A percentile compares a stretch with the other conserved stretches of the same genome.
Evolutionary conservation across 179 eudicot genomes (phyloP).

Genomic region (Monotropa hypopitys): DNA sequence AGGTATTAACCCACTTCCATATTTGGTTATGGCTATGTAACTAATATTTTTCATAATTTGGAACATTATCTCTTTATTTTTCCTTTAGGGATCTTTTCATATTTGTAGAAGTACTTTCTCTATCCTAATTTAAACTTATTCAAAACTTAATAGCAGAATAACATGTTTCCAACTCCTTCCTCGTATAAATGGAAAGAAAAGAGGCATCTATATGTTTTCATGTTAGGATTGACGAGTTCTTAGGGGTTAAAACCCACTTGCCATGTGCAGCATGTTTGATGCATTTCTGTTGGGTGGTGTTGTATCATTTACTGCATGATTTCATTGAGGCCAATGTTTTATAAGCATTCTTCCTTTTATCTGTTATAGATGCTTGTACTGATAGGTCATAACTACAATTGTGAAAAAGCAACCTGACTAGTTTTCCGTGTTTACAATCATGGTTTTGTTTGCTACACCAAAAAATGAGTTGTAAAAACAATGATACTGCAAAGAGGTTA

Average conservation of each 20-base stretch:
- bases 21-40: neutral
- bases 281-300: too few species aligned
- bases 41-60: neutral
- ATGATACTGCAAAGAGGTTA: too few species aligned
- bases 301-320: too few species aligned
- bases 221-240: neutral
- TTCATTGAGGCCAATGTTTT: too few species aligned
- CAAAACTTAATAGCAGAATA: neutral
- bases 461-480: too few species aligned
- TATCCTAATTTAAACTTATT: neutral
- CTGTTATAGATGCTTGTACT: too few species aligned
- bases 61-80: neutral
- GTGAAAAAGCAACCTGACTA: too few species aligned
- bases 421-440: too few species aligned
- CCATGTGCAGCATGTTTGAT: too few species aligned
- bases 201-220: neutral
- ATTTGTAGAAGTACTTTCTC: neutral
- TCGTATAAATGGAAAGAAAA: neutral
- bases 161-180: neutral
- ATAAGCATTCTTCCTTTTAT: too few species aligned
- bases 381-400: too few species aligned
- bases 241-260: neutral
- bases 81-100: neutral
- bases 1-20: constrained; percentile 27
- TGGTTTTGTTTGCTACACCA: too few species aligned